Evolutionary conservation across 176 grass and related monocot genomes (phyloP).

Genomic region (Chloris gayana): DNA sequence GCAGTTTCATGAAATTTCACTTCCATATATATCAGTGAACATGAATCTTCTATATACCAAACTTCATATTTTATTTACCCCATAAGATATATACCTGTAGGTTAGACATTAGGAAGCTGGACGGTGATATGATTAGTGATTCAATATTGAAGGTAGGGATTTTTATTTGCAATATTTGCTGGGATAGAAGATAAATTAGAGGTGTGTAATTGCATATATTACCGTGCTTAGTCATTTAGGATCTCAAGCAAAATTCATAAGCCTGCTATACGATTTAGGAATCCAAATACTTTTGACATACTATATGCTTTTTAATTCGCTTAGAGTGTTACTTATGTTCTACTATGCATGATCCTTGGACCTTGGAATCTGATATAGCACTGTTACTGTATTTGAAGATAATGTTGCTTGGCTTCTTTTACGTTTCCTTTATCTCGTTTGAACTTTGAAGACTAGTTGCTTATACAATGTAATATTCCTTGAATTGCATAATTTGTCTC

Average conservation of each 20-base stretch:
- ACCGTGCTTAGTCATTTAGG: neutral
- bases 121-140: neutral
- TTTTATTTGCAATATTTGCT: too few species aligned
- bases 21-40: neutral
- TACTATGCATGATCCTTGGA: constrained; percentile 3
- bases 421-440: neutral
- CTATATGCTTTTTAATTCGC: neutral
- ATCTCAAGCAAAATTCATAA: constrained; percentile 11
- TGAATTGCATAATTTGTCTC: neutral
- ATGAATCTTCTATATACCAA: neutral
- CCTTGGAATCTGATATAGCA: neutral
- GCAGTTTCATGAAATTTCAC: constrained; percentile 1
- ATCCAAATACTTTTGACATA: neutral
- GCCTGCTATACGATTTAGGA: neutral
- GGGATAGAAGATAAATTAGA: too few species aligned
- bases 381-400: neutral
- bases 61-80: neutral
- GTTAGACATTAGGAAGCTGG: neutral
- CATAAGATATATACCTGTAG: neutral
- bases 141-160: too few species aligned
- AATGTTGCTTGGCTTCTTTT: neutral
- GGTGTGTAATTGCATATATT: neutral
- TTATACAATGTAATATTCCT: neutral
- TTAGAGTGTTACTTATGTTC: neutral
- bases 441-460: neutral